Base-by-base conservation (phyloP, 306 rosid genomes). In the Pterocarpus macrocarpus region DNA sequence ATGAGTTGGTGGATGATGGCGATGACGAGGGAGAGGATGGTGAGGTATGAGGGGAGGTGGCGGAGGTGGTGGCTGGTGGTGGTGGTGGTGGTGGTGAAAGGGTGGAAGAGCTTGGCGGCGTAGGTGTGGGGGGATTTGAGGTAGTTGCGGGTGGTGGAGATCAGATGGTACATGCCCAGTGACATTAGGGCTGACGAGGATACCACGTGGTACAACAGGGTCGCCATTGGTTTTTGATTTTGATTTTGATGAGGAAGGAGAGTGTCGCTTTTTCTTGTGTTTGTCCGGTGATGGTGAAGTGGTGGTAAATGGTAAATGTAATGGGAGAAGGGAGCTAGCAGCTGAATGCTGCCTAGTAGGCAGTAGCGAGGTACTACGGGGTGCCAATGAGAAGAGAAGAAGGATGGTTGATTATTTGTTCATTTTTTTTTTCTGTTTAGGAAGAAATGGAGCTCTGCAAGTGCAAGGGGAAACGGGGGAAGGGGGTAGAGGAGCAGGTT, bases 101-200 rank as follows among this genome's bases (percentile, higher is more conserved):
- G 92, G 80, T 93, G 97, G 90, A 81, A 89, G 80, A 97, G 98
- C 82, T 85, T 93, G 74, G 99, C 95, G 7, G 83, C 52, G 87
- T 90, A 95, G 53, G 92, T 47, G 76, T 86, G 91, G 0, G 97
- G 96, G 15, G 91, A 87, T 87, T 90, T 91, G 36, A 93, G 89
- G 85, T 83, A 88, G 84, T 68, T 82, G 41, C 88, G 78, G n/a
- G 85, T 91, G 64, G 88, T 68, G 73, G 78, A 76, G 59, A 88
- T 76, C 12, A 91, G 89, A 61, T 95, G 96, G 87, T 90, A 90
- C 7, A 95, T 80, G 17, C 99, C 99, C 6, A 93, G 73, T 1
- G 85, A 71, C 0, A 91, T 7, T 7, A 95, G 76, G 4, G 89
- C 87, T 17, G 89, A 63, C 0, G 96, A 88, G 0, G 90, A 78